phyloP scores from a whole-genome alignment of 2,329 filamentous ascomycete genomes.

The Sclerotinia subarctica region DNA sequence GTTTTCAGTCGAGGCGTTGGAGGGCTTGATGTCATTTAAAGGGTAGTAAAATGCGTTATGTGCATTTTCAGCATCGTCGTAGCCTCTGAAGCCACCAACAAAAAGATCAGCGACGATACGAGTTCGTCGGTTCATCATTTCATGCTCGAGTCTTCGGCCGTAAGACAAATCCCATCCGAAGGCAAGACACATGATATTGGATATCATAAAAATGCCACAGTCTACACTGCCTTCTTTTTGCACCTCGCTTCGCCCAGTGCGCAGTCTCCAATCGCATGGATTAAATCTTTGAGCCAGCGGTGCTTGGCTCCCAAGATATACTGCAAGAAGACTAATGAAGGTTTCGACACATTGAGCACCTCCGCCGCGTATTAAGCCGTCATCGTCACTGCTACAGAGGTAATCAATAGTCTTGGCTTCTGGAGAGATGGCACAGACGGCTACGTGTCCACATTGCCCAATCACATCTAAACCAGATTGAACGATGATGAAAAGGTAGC shows the following conservation, averaged over 20 bases:
- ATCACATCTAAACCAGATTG: background rate
- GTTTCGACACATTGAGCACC: background rate
- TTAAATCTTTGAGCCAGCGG: conserved; percentile 11
- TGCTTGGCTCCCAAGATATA: conserved; percentile 5
- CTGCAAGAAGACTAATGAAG: background rate
- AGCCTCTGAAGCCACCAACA: background rate
- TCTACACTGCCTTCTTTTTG: background rate
- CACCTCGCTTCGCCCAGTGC: background rate
- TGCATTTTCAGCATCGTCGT: background rate
- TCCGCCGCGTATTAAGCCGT: background rate
- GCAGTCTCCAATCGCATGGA: conserved; percentile 10
- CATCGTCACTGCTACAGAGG: conserved; percentile 5
- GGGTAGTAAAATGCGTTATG: conserved; percentile 12
- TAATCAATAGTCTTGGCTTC: conserved; percentile 18
- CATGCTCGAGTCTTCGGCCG: background rate
- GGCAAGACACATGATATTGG: conserved; percentile 13
- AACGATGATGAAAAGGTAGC: conserved; percentile 7
- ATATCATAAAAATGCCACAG: conserved; percentile 6
- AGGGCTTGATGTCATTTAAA: background rate
- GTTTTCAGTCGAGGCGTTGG: background rate
- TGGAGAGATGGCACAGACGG: conserved; percentile 12
- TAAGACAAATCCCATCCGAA: conserved; percentile 10
- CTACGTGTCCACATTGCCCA: background rate
- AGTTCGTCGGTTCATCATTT: background rate
- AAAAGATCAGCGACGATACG: background rate